These are phyloP conservation scores for Coemansia sp. DNA, from an alignment of 192 early-diverging fungal genomes.

Conservation along the genomic window DNA sequence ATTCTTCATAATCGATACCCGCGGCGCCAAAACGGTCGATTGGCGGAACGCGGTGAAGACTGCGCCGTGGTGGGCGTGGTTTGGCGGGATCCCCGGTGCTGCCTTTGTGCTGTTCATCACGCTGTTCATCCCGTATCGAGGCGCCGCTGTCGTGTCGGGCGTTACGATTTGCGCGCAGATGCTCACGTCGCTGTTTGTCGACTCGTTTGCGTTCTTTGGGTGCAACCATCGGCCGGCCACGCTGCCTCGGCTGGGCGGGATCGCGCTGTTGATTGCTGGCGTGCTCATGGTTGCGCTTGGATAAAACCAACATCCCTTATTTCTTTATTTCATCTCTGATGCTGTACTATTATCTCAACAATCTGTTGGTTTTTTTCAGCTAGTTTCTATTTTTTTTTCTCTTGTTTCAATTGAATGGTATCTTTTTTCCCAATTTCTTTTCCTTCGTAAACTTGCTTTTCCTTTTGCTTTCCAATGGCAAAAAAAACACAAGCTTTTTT, in stretches of 20 bases:
- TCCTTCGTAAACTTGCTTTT: no score
- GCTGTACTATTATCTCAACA: neutral
- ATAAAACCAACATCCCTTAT: slow-evolving; percentile 13
- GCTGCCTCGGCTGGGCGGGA: slow-evolving; percentile 25
- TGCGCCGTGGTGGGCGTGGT: slow-evolving; percentile 51
- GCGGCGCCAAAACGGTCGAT: slow-evolving; percentile 39
- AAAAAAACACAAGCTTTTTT: no score
- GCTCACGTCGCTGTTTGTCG: slow-evolving; percentile 43
- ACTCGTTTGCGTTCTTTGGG: slow-evolving; percentile 47
- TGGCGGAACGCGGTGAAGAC: slow-evolving; percentile 46
- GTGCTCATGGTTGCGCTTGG: slow-evolving; percentile 52
- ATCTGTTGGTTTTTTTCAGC: neutral
- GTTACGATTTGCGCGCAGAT: slow-evolving; percentile 53
- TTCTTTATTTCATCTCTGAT: neutral
- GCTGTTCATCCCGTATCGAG: slow-evolving; percentile 48
- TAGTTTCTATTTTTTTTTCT: neutral
- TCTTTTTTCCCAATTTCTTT: neutral
- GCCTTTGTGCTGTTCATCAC: slow-evolving; percentile 52
- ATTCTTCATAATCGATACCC: slow-evolving; percentile 48
- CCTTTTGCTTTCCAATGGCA: no score
- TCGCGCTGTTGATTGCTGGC: slow-evolving; percentile 39
- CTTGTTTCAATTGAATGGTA: neutral
- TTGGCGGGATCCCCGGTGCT: slow-evolving; percentile 44
- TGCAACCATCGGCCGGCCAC: slow-evolving; percentile 39
- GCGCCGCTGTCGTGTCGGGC: slow-evolving; percentile 45